Evolutionary conservation across 805 yeast species (phyloP), one percentile per base, ranked within the genome.

Genomic region (Grigorovia humatica): DNA sequence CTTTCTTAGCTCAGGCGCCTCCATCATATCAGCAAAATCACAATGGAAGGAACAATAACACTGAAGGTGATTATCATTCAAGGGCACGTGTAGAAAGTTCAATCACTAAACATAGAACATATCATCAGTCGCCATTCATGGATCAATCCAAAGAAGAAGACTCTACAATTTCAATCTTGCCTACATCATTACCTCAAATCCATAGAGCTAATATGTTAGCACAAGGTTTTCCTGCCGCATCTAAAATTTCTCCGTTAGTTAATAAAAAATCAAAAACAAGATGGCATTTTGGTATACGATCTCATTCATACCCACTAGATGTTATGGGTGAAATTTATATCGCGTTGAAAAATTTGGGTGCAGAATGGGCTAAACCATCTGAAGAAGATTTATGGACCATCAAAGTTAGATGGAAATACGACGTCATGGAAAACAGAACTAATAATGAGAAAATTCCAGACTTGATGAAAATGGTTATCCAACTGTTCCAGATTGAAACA

Each of bases 251-350:
- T 44, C 82, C 87, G 9, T 73, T 82, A 19, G 76, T 83, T 23
- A 76, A 85, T 47, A 89, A 91, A 67, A 88, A 88, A 67, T 85
- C 91, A 55, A 91, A 89, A 69, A 88, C 96, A 7, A 82, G 96
- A 69, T 93, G 99, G 99, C 99, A 93, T 73, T 93, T 93, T 65
- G 99, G 99, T 57, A 93, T 93, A 54, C 77, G 99, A 65, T 88
- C 96, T 9, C 77, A 97, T 61, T 88, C 96, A 0, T 93, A 93
- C 65, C 98, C 99, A 38, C 74, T 93, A 59, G 99, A 93, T 68
- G 99, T 93, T 3, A 93, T 93, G 98, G 96, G 97, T 29, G 99
- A 93, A 66, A 90, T 93, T 45, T 93, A 93, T 70, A 77, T 96
- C 47, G 98, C 98, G 1, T 74, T 93, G 64, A 87, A 87, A 69